These are phyloP conservation scores for Sechiopsis laciniata DNA, from an alignment of 306 rosid species.

Conservation along the genomic window DNA sequence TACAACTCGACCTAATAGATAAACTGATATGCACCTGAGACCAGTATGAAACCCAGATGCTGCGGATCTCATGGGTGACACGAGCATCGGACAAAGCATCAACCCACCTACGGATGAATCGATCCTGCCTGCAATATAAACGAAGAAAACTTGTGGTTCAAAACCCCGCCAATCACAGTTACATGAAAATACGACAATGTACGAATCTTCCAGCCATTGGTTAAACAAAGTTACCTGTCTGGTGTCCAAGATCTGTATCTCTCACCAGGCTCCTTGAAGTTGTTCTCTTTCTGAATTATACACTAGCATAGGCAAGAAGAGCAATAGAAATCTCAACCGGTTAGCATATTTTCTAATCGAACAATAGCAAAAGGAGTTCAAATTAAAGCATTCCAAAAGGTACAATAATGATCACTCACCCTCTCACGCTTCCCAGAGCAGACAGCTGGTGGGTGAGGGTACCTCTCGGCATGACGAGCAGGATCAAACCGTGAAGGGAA, in stretches of 20 bases:
- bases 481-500: conserved; percentile 64
- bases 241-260: conserved; percentile 77
- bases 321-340: not conserved
- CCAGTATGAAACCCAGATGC: conserved; percentile 78
- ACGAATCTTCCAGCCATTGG: not conserved
- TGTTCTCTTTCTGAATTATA: conserved; percentile 62
- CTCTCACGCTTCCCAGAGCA: conserved; percentile 44
- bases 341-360: not conserved
- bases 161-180: conserved; percentile 16
- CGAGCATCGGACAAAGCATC: conserved; percentile 68
- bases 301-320: conserved; percentile 32
- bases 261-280: conserved; percentile 93
- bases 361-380: conserved; percentile 13
- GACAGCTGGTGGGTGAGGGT: conserved; percentile 44
- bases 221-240: conserved; percentile 50
- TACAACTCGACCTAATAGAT: not conserved
- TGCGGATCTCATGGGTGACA: conserved; percentile 83
- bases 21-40: conserved; percentile 56
- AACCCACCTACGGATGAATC: conserved; percentile 63
- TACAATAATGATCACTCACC: conserved; percentile 33
- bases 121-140: conserved; percentile 61
- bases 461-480: conserved; percentile 51
- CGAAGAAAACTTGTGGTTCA: not conserved
- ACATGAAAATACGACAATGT: conserved; percentile 14
- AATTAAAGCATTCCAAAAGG: no score